phyloP scores from a whole-genome alignment of 2,329 filamentous ascomycete species.

The Venturia pyrina region DNA sequence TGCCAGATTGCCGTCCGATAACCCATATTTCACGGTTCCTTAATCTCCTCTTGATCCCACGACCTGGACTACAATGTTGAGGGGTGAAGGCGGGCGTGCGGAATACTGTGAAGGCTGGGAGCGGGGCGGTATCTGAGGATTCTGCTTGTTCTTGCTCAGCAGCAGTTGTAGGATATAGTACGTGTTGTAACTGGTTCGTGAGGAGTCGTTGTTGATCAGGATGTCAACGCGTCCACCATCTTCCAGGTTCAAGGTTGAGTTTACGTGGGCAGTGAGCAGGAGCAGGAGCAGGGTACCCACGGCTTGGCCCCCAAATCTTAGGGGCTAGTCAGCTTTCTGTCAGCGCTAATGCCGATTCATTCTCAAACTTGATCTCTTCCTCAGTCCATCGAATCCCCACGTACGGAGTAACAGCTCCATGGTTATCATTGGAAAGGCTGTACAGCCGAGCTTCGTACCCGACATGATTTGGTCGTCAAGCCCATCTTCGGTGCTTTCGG shows the following conservation, averaged over 20 bases:
- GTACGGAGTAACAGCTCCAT: background rate
- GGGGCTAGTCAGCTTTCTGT: background rate
- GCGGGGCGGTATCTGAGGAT: background rate
- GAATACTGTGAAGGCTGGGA: background rate
- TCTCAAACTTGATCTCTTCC: background rate
- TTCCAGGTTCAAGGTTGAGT: no score
- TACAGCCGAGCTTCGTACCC: background rate
- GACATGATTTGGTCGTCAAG: background rate
- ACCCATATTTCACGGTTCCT: slow-evolving; percentile 8
- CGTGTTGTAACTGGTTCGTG: background rate
- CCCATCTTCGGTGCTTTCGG: background rate
- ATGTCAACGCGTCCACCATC: slow-evolving; percentile 8
- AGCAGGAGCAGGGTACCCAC: no score
- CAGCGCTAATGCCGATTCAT: background rate
- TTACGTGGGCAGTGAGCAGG: no score
- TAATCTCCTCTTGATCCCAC: slow-evolving; percentile 44
- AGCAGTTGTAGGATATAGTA: slow-evolving; percentile 7
- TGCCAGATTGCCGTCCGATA: slow-evolving; percentile 15
- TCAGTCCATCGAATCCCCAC: background rate
- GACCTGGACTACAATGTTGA: slow-evolving; percentile 67
- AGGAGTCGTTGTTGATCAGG: background rate
- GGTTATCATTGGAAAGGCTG: background rate
- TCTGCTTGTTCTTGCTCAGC: background rate
- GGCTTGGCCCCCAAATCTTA: background rate
- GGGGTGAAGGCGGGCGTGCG: slow-evolving; percentile 14